Conservation (phyloP, 495 filamentous ascomycete genomes). For the Patellaria atrata region DNA sequence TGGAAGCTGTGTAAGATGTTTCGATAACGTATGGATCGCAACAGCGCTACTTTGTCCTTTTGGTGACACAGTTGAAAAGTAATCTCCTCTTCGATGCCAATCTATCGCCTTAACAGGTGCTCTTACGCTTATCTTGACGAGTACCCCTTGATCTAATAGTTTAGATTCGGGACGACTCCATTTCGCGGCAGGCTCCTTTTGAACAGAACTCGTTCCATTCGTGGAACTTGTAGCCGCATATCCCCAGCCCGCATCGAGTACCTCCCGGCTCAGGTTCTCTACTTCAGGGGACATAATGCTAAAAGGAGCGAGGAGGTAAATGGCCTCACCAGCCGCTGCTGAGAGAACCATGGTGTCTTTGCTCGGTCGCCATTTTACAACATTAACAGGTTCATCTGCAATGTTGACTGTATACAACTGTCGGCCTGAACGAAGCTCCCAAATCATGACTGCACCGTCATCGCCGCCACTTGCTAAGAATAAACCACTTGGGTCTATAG, state of each 20-base stretch:
- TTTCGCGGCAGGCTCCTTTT: conserved; percentile 60
- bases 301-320: conserved; percentile 68
- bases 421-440: conserved; percentile 76
- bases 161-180: conserved; percentile 69
- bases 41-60: conserved; percentile 65
- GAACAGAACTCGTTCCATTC: conserved; percentile 33
- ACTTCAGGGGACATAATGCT: conserved; percentile 52
- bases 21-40: conserved; percentile 86
- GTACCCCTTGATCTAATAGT: conserved; percentile 62
- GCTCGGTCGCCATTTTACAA: conserved; percentile 78
- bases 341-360: conserved; percentile 69
- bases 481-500: conserved; percentile 60
- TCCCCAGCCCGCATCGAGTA: conserved; percentile 79
- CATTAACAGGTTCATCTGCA: conserved; percentile 70
- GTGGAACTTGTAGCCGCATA: conserved; percentile 56
- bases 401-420: conserved; percentile 76
- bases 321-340: conserved; percentile 67
- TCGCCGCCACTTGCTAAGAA: conserved; percentile 87
- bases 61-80: conserved; percentile 85
- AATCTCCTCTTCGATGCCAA: conserved; percentile 91
- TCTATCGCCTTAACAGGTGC: conserved; percentile 76
- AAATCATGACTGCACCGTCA: conserved; percentile 82
- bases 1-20: conserved; percentile 85
- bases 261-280: conserved; percentile 54
- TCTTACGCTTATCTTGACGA: conserved; percentile 63